Evolutionary conservation across 441 rosid genomes (phyloP), one percentile per base, ranked within the genome.

Genomic region (Eutrema salsugineum): DNA sequence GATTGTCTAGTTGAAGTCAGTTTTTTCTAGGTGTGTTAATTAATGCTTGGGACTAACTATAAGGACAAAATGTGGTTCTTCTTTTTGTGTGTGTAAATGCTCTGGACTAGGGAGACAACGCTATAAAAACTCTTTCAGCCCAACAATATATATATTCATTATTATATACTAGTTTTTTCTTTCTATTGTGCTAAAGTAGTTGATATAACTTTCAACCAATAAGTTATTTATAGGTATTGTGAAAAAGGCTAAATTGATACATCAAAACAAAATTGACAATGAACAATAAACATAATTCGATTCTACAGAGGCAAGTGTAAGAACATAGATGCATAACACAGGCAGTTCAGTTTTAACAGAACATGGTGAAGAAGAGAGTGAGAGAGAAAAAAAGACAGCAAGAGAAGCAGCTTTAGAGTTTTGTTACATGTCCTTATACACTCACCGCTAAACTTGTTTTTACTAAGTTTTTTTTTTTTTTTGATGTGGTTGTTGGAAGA

Each of bases 291-390:
- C 35, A 20, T 24, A 14, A 36, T 35, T 43, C 59, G 50, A 33
- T 42, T 51, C 73, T 48, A 40, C 47, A 66, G 63, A 33, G 36
- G 32, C 22, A 44, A 62, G 70, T 69, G 48, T 28, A 36, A 62
- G 20, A 63, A 69, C 9, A 68, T 55, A 75, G 24, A 62, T 63
- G 69, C 68, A 76, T 56, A 48, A 49, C 79, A 75, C 66, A 69
- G 15, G 20, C 60, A 55, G 16, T 46, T 75, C 46, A 51, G 68
- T 75, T 76, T 63, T 56, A 24, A 38, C 9, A 63, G 20, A 63
- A 54, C 6, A 30, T 30, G 33, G 6, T 30, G 33, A 30, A 24
- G 53, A 62, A 50, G 43, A 61, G 70, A 42, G 36, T 12, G 50
- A 30, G 66, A 46, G 48, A 43, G 61, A 28, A 66, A 40, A 24